Base-by-base conservation (phyloP, 2,329 filamentous ascomycete genomes). In the Exophiala lecanii-corni region DNA sequence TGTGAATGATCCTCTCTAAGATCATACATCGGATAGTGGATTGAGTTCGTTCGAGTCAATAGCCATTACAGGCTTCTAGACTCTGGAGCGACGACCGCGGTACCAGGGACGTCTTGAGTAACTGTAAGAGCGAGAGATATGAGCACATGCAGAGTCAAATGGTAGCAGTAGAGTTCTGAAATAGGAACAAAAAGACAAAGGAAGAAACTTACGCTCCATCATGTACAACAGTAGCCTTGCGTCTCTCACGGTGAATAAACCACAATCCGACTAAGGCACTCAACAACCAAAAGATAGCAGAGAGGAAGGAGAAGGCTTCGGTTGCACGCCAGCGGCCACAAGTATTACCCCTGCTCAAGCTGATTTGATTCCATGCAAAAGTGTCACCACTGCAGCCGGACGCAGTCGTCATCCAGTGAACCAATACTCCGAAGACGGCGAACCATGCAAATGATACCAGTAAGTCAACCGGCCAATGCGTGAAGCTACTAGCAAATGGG, bases 301-400 rank as follows among this genome's bases (percentile, higher is more conserved):
- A 82, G 41, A 88, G 64, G 66, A 89, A 89, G 36, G 73, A 68
- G 58, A 89, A 88, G 3, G 83, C 83, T 55, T 86, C 75, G 49
- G 78, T 72, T 30, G 85, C 78, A 66, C 84, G 86, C 75, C 78
- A 85, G 55, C 79, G 75, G 45, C 76, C 72, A 63, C 85, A 91
- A n/a, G 62, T 60, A 34, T 73, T 65, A 26, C 12, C 12, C 7
- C 23, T 6, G 51, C 70, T 66, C 35, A 60, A 45, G 13, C 58
- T 60, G 45, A 86, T 68, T 39, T 72, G 71, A 47, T 61, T 59
- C 81, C 82, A 86, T 59, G 76, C 56, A 60, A 81, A 84, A 17
- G 65, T 62, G 40, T 70, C 60, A 31, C 69, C 64, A 15, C 39
- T 33, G 19, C 51, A 55, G 9, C 39, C 38, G 16, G 25, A 12